Evolutionary conservation across 495 filamentous ascomycete genomes (phyloP).

Genomic region (Cairneyella variabilis): DNA sequence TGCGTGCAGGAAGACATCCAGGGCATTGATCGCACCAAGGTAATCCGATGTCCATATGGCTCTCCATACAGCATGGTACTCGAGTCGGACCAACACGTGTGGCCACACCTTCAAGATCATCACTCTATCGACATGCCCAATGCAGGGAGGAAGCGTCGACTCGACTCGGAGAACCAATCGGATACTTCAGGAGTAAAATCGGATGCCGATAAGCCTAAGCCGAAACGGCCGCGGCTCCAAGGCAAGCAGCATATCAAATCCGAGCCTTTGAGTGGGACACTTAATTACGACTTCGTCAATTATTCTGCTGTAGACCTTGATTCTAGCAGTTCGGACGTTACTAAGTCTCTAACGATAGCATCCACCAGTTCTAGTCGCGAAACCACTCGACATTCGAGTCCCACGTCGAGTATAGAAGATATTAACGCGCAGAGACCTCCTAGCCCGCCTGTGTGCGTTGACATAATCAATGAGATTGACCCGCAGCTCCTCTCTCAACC

Average conservation of each 20-base stretch:
- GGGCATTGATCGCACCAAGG: neutral
- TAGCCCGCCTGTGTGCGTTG: too few relatives aligned
- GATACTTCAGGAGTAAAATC: neutral
- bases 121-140: neutral
- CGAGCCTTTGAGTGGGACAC: neutral
- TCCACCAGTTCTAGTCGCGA: too few relatives aligned
- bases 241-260: neutral
- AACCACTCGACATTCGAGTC: too few relatives aligned
- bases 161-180: neutral
- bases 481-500: too few relatives aligned
- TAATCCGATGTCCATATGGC: neutral
- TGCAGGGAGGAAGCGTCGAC: neutral
- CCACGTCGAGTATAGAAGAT: too few relatives aligned
- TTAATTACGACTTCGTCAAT: too few relatives aligned
- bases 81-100: neutral
- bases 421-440: too few relatives aligned
- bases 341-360: too few relatives aligned
- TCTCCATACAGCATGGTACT: neutral
- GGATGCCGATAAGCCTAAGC: neutral
- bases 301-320: too few relatives aligned
- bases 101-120: slow-evolving; percentile 1
- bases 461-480: too few relatives aligned
- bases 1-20: neutral
- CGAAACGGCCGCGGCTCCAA: neutral
- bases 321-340: too few relatives aligned